Base-by-base conservation (phyloP, 176 grass and related monocot genomes). In the Pontederia crassipes region DNA sequence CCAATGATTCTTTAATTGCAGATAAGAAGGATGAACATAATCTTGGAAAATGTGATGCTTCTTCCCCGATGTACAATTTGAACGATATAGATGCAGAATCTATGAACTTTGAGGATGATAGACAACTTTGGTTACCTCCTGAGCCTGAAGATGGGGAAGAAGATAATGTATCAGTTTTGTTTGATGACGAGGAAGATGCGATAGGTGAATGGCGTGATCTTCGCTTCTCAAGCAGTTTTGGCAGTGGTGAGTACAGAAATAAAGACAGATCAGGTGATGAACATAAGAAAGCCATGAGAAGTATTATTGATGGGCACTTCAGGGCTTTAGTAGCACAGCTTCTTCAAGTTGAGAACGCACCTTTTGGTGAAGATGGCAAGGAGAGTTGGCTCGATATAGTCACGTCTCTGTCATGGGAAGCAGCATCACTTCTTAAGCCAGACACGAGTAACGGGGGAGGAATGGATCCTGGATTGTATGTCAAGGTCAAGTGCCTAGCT, bases 401-500 rank as follows among this genome's bases (percentile, higher is more conserved):
- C 72, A 98, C 84, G 47, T 82, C 70, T 67, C 63, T 98, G 74
- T 89, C 87, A 64, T 98, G 93, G 93, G 93, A 98, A 75, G 93
- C 84, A 48, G 93, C 93, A 54, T 88, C 84, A 50, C 76, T 88
- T 77, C 75, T 98, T 47, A 98, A 85, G 74, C 93, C 93, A 57
- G 93, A 98, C 78, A 98, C 85, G 54, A 98, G 93, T 78, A 92
- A 91, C 81, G 93, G 82, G 55, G 93, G 87, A 62, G 79, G 85
- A 47, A 98, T 98, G 93, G 93, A 98, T 24, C 93, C 93, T 77
- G 93, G 87, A 67, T 81, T 84, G 17, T 92, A 98, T 76, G 93
- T 98, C 54, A 98, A 98, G 70, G 74, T 98, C 65, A 98, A 98
- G 79, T 98, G 93, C 77, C 79, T 98, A 73, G 87, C 93, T 76